Base-by-base conservation (phyloP, 176 grass and related monocot genomes). In the Aegilops bicornis region DNA sequence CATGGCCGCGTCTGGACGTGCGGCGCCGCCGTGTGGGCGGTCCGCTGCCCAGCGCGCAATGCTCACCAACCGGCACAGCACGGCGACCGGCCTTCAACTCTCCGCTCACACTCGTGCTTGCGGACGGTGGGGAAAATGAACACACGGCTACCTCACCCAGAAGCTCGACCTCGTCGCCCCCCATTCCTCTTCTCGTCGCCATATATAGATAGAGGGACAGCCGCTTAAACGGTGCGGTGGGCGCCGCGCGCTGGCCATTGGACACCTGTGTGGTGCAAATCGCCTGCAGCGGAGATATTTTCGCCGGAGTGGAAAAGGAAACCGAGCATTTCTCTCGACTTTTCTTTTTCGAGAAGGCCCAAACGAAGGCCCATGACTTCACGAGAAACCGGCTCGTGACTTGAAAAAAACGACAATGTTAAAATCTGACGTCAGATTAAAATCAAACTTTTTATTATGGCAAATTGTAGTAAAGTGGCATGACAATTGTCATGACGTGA, bases 221-320 rank as follows among this genome's bases (percentile, higher is more conserved):
- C 37, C 22, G 36, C 70, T 72, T 42, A 25, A 45, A 45, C 70
- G 70, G 70, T 25, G 70, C 22, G 70, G 70, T 15, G 70, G 70
- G 37, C 40, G 70, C 69, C 69, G 69, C 69, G 39, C 43, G 70
- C 71, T 19, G 73, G 25, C 73, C 73, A 30, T 8, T 6, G 43
- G 73, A 76, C 73, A 76, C 43, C 7, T 76, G 73, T 75, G 42
- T 76, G 73, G 73, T 76, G 43, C 73, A 4, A 52, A 76, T 52
- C 7, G 43, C 73, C 10, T 52, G 73, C 36, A 2, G 12, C 14
- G 14, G 1, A 76, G 23, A 52, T 76, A 50, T 76, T 76, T 76
- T 10, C 43, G 42, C 14, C 43, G 73, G 24, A 52, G 3, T 1
- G 70, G 22, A 45, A 15, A 24, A n/a, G 43, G 14, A 75, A 24